Conservation (phyloP, 208 protist species). For the Porcisia hertigi region DNA sequence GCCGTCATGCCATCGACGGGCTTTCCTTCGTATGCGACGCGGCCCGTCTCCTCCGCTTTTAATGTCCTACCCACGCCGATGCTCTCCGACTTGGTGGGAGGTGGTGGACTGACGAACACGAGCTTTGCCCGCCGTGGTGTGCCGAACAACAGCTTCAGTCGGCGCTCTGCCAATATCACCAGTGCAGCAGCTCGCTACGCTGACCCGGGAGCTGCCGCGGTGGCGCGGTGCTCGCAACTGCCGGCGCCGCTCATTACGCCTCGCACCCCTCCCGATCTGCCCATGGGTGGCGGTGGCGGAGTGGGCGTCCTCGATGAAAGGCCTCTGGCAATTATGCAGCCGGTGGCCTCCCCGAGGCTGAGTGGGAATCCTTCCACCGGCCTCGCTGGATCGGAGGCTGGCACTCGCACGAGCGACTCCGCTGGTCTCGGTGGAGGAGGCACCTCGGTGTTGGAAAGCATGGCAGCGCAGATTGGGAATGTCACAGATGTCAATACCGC, state of each 20-base stretch:
- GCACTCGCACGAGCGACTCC: background rate
- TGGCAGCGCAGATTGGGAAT: background rate
- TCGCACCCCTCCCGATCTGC: background rate
- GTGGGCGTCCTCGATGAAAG: background rate
- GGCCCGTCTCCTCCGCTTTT: conserved; percentile 12
- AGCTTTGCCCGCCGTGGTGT: conserved; percentile 31
- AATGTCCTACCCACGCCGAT: conserved; percentile 26
- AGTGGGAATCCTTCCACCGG: background rate
- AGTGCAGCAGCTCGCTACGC: conserved; percentile 9
- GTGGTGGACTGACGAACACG: conserved; percentile 24
- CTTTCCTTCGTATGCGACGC: conserved; percentile 13
- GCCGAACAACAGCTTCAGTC: conserved; percentile 26
- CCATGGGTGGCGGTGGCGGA: background rate
- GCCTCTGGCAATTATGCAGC: conserved; percentile 7
- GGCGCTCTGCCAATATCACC: conserved; percentile 1
- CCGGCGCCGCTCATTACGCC: conserved; percentile 21
- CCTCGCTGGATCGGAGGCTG: background rate
- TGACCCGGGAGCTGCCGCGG: background rate
- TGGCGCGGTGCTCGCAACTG: background rate
- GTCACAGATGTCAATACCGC: background rate
- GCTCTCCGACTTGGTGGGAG: conserved; percentile 28
- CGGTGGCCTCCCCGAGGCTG: conserved; percentile 12
- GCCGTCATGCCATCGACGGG: background rate
- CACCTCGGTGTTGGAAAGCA: background rate
- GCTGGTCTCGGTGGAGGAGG: background rate